Evolutionary conservation across 164 flowering plant species (phyloP).

Genomic region (Euptelea pleiosperma): DNA sequence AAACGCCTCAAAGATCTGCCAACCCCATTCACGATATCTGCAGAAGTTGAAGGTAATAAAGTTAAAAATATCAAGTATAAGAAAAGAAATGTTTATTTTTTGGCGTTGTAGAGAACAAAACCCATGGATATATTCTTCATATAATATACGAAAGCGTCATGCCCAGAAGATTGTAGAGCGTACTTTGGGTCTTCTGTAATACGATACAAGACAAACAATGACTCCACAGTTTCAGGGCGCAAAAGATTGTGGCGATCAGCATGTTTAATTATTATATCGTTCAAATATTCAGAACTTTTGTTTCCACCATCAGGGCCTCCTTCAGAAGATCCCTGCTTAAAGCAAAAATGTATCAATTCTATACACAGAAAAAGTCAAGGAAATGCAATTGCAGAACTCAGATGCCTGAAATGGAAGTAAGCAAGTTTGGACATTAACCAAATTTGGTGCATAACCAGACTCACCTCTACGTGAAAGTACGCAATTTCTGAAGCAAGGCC

Average conservation of each 20-base stretch:
- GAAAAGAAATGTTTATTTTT: background rate
- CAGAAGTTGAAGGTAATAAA: constrained; percentile 11
- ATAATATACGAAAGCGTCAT: background rate
- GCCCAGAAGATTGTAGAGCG: constrained; percentile 16
- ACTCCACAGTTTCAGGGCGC: constrained; percentile 98
- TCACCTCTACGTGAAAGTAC: constrained; percentile 77
- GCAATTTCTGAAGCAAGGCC: constrained; percentile 99
- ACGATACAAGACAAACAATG: constrained; percentile 78
- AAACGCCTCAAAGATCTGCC: constrained; percentile 93
- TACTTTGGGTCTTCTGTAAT: constrained; percentile 90
- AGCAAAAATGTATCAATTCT: constrained; percentile 14
- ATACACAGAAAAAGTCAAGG: background rate
- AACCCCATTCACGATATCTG: constrained; percentile 97
- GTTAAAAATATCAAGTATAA: background rate
- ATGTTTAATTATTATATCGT: constrained; percentile 78
- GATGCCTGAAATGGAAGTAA: constrained; percentile 6
- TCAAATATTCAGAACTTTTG: constrained; percentile 59
- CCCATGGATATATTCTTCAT: background rate
- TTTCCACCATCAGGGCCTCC: constrained; percentile 87
- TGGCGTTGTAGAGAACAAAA: background rate
- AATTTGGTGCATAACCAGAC: constrained; percentile 13
- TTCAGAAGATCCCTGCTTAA: constrained; percentile 64
- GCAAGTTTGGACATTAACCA: background rate
- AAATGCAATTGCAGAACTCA: constrained; percentile 2
- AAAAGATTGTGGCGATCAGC: constrained; percentile 92